phyloP scores from a whole-genome alignment of 164 flowering plant species.

The Buxus sempervirens region DNA sequence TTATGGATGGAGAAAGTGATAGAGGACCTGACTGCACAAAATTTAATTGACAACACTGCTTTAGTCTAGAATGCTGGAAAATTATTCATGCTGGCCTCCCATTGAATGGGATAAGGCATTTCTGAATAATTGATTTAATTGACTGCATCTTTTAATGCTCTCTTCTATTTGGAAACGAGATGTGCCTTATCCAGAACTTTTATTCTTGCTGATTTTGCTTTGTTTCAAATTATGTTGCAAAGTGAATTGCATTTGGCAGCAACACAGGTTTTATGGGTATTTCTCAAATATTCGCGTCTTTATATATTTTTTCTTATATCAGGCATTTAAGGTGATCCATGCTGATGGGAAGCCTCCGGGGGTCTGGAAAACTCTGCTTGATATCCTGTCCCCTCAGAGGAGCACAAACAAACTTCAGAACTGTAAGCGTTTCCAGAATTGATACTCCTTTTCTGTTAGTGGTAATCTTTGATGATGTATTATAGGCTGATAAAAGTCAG shows the following conservation, averaged over 20 bases:
- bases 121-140: too few species aligned
- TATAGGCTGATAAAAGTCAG: neutral
- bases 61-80: too few species aligned
- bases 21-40: too few species aligned
- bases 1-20: too few species aligned
- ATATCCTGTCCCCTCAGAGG: constrained; percentile 49
- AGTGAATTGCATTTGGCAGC: neutral
- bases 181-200: neutral
- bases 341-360: constrained; percentile 78
- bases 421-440: constrained; percentile 37
- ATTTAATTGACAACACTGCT: too few species aligned
- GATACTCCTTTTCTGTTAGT: neutral
- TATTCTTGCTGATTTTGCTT: too few species aligned
- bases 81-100: too few species aligned
- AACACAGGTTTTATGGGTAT: neutral
- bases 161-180: neutral
- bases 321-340: constrained; percentile 79
- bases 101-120: too few species aligned
- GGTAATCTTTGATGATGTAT: neutral
- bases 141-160: neutral
- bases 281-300: neutral
- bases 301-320: constrained; percentile 3
- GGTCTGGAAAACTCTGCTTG: constrained; percentile 66
- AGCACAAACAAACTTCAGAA: constrained; percentile 36
- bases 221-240: neutral